Conservation (phyloP, 768 basidiomycete species). For the Lentinula detonsa region DNA sequence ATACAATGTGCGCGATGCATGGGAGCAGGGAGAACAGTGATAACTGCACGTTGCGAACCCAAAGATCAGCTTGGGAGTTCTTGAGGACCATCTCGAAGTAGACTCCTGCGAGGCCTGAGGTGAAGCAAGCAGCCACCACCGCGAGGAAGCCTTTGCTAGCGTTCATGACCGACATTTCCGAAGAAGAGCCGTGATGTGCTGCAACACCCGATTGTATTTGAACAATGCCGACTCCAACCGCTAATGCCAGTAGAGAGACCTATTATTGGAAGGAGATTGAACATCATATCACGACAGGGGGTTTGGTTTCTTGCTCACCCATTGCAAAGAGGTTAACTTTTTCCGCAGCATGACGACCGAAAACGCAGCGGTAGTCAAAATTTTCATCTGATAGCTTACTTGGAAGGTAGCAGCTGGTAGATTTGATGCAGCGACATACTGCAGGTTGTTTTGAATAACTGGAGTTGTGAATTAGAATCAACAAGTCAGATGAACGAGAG, state of each 20-base stretch:
- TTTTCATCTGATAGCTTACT: slow-evolving; percentile 97
- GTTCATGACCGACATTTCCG: slow-evolving; percentile 57
- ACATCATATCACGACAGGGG: neutral
- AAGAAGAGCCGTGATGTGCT: slow-evolving; percentile 18
- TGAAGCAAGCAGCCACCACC: slow-evolving; percentile 87
- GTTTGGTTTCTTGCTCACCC: slow-evolving; percentile 29
- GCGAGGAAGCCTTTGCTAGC: slow-evolving; percentile 84
- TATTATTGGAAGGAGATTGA: neutral
- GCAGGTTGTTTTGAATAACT: slow-evolving; percentile 93
- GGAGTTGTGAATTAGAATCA: slow-evolving; percentile 10
- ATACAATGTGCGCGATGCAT: slow-evolving; percentile 72
- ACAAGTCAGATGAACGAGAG: neutral
- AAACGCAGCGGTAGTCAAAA: slow-evolving; percentile 88
- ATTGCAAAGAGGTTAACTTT: slow-evolving; percentile 67
- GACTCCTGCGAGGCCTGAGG: slow-evolving; percentile 92
- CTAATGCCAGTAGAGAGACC: slow-evolving; percentile 73
- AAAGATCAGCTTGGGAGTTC: slow-evolving; percentile 82
- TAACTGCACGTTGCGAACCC: slow-evolving; percentile 96
- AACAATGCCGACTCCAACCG: slow-evolving; percentile 84
- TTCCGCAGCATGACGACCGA: slow-evolving; percentile 79
- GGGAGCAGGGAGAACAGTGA: slow-evolving; percentile 92
- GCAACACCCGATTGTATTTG: slow-evolving; percentile 63
- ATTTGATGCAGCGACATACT: slow-evolving; percentile 92
- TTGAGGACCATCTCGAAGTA: slow-evolving; percentile 99
- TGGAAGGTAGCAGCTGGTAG: slow-evolving; percentile 95